Evolutionary conservation across 805 yeast species (phyloP).

Genomic region (Henningerozyma blattae): DNA sequence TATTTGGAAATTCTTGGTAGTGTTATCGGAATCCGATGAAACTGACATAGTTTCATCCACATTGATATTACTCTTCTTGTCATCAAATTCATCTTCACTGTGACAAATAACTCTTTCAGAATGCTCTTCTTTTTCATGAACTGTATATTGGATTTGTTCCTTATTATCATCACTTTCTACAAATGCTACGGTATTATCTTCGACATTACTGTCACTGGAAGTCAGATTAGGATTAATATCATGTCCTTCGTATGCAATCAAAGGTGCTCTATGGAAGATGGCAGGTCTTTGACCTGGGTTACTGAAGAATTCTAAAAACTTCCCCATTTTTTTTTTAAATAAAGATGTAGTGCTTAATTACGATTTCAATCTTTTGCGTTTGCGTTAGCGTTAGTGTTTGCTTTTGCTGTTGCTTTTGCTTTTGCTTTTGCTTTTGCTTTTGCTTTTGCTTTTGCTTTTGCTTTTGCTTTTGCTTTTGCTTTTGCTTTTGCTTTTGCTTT

Average conservation of each 20-base stretch:
- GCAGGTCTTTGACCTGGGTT: constrained; percentile 11
- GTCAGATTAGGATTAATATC: background rate
- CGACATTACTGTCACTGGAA: background rate
- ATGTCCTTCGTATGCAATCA: constrained; percentile 1
- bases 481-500: too few species aligned
- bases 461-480: background rate
- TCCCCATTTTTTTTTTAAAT: too few species aligned
- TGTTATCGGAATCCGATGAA: background rate
- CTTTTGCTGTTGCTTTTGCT: background rate
- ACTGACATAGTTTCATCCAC: background rate
- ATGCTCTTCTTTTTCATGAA: background rate
- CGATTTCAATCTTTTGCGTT: too few species aligned
- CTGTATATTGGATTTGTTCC: background rate
- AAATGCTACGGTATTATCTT: constrained; percentile 3
- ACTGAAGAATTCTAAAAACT: constrained; percentile 12
- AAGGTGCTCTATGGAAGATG: constrained; percentile 5
- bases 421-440: background rate
- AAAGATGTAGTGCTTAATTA: too few species aligned
- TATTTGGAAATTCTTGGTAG: background rate
- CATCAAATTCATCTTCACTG: too few species aligned
- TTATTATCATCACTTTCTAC: background rate
- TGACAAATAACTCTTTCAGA: too few species aligned
- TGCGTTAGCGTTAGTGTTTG: too few species aligned
- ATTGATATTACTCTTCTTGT: too few species aligned
- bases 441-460: background rate